A percentile compares a stretch with the other conserved stretches of the same genome.
phyloP scores from a whole-genome alignment of 2,329 filamentous ascomycete genomes.

The Furcasterigmium furcatum region DNA sequence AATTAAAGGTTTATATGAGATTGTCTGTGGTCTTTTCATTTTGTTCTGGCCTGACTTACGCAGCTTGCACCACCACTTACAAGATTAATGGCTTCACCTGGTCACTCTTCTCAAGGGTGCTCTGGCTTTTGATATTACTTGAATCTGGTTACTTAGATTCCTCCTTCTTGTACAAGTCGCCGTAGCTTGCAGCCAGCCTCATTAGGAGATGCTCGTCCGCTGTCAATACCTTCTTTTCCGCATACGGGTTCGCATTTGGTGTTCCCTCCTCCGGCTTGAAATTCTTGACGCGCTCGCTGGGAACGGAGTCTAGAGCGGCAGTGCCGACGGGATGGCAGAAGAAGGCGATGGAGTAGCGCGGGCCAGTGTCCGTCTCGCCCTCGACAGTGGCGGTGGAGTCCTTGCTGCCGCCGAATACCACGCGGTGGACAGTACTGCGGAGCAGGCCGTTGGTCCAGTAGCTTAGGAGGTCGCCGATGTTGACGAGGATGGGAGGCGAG shows the following conservation, averaged over 20 bases:
- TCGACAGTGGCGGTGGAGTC: slow-evolving; percentile 15
- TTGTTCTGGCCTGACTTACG: too few species aligned
- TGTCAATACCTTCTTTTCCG: slow-evolving; percentile 54
- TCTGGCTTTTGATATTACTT: too few species aligned
- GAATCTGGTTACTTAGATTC: background rate
- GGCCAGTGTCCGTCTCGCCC: slow-evolving; percentile 45
- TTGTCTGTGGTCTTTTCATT: too few species aligned
- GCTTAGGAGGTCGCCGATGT: slow-evolving; percentile 67
- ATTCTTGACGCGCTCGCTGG: slow-evolving; percentile 52
- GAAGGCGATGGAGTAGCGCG: slow-evolving; percentile 64
- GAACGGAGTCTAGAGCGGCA: slow-evolving; percentile 53
- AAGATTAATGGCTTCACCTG: too few species aligned
- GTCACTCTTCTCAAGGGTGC: too few species aligned
- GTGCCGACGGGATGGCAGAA: slow-evolving; percentile 63
- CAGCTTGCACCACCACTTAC: too few species aligned
- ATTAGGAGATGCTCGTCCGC: slow-evolving; percentile 62
- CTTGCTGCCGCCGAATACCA: slow-evolving; percentile 58
- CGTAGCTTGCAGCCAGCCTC: slow-evolving; percentile 57
- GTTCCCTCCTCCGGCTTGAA: slow-evolving; percentile 28
- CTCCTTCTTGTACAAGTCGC: slow-evolving; percentile 47
- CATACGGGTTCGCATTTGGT: slow-evolving; percentile 40
- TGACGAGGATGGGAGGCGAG: slow-evolving; percentile 74
- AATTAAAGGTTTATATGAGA: too few species aligned
- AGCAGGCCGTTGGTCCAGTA: slow-evolving; percentile 92
- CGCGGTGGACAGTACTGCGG: slow-evolving; percentile 84